Evolutionary conservation across 176 grass and related monocot species (phyloP), one percentile per base, ranked within the genome.

Genomic region (Oryza coarctata): DNA sequence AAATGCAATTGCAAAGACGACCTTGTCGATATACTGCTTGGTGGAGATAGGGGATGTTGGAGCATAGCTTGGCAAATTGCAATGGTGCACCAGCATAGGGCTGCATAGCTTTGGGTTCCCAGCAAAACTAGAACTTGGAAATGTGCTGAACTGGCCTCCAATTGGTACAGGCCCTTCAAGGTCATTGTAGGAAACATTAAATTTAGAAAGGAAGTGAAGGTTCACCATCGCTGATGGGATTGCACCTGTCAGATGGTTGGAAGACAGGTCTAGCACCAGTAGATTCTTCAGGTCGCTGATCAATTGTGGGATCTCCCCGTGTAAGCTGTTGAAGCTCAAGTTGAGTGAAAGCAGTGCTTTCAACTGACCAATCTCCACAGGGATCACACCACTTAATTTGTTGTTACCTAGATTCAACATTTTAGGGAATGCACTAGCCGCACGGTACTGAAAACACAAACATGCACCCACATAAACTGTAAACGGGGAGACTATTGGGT

Each of bases 61-160:
- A 41, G 34, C 57, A 43, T 3, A 31, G 61, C 43, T n/a, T 74
- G 6, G 6, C 10, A 18, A 80, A 83, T 36, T 15, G n/a, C 75
- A 77, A 29, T 29, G 76, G n/a, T 39, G 23, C 6, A 32, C 31
- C 32, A 77, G 12, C 72, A 39, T 66, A 52, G 26, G 62, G 15
- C 40, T 61, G 52, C 82, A 84, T 20, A 77, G 33, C 45, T 77
- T 77, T n/a, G 61, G 82, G 29, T 84, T 84, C 44, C 82, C 82
- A 45, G 32, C 38, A 18, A 77, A 84, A 15, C 71, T 84, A 44
- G 72, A 77, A 50, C 18, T 14, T 4, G 33, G 82, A 84, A 84
- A 84, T 9, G 71, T 84, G 38, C 44, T 63, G 3, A 84, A 76
- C 33, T 84, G 82, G 29, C 38, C 71, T 11, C 41, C 39, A 8